Conservation (phyloP, 2,329 filamentous ascomycete genomes). For the Leptodontidium sp. region DNA sequence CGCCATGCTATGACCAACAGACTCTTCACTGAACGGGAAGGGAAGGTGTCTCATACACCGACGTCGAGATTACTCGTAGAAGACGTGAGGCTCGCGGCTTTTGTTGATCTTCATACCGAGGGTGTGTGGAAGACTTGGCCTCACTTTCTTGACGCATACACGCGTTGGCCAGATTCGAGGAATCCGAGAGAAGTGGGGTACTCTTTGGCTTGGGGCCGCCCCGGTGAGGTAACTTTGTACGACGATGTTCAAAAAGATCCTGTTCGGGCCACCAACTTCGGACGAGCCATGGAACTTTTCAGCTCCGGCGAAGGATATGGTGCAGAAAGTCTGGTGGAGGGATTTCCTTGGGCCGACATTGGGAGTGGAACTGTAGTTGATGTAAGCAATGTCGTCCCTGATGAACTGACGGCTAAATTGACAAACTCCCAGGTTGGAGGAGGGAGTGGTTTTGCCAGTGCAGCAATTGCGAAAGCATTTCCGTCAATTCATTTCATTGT, state of each 20-base stretch:
- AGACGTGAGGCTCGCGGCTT: conserved; percentile 6
- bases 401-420: background rate
- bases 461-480: conserved; percentile 4
- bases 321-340: conserved; percentile 56
- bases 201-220: conserved; percentile 11
- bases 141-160: conserved; percentile 13
- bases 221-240: conserved; percentile 21
- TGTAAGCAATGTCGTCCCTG: conserved; percentile 3
- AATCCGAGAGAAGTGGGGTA: conserved; percentile 23
- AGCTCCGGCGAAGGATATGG: conserved; percentile 59
- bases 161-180: conserved; percentile 23
- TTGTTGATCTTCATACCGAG: conserved; percentile 19
- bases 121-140: conserved; percentile 11
- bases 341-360: conserved; percentile 23
- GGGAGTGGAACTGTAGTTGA: conserved; percentile 26
- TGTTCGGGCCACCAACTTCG: conserved; percentile 10
- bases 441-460: conserved; percentile 8
- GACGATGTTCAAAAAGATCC: conserved; percentile 23
- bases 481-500: conserved; percentile 4
- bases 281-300: conserved; percentile 26
- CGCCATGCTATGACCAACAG: conserved; percentile 20
- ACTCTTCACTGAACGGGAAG: conserved; percentile 13
- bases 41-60: conserved; percentile 9
- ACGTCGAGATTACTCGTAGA: conserved; percentile 10
- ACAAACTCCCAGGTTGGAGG: conserved; percentile 7